A percentile compares a stretch with the other conserved stretches of the same genome.
phyloP scores from a whole-genome alignment of 23 red algal genomes.

The Gracilaria vermiculophylla region DNA sequence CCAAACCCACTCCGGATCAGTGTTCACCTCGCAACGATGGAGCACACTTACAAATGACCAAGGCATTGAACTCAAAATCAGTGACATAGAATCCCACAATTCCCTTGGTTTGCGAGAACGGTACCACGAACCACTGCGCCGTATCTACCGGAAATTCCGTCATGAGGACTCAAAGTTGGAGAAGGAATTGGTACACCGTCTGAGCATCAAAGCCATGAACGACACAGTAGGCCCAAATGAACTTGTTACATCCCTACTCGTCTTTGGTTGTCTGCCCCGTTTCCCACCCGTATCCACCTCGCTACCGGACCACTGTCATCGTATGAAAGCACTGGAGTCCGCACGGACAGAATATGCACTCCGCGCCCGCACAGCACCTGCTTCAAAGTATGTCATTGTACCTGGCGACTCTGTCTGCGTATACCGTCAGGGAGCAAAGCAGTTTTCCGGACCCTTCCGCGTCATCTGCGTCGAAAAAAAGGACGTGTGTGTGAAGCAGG shows the following conservation, averaged over 20 bases:
- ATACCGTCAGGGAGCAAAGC: slow-evolving; percentile 6
- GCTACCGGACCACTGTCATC: not conserved
- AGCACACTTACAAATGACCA: not conserved
- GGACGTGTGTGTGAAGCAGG: slow-evolving; percentile 1
- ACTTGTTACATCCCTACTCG: slow-evolving; percentile 12
- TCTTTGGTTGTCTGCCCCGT: not conserved
- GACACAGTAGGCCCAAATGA: not conserved
- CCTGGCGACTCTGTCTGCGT: not conserved
- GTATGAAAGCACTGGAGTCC: slow-evolving; percentile 9
- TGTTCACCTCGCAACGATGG: not conserved
- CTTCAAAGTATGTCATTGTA: not conserved
- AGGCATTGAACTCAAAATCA: not conserved
- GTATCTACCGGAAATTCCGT: not conserved
- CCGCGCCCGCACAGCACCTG: not conserved
- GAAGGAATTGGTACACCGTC: not conserved
- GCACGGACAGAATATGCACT: too few relatives aligned
- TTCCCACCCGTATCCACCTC: not conserved
- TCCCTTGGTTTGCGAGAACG: slow-evolving; percentile 1
- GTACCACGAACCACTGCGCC: not conserved
- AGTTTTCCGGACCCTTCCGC: not conserved
- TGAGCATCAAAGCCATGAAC: slow-evolving; percentile 8
- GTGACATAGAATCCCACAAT: slow-evolving; percentile 7
- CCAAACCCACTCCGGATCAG: not conserved
- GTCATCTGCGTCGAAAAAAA: not conserved
- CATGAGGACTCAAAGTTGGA: not conserved